Base-by-base conservation (phyloP, 163 green algal species). In the Scenedesmus sp. region DNA sequence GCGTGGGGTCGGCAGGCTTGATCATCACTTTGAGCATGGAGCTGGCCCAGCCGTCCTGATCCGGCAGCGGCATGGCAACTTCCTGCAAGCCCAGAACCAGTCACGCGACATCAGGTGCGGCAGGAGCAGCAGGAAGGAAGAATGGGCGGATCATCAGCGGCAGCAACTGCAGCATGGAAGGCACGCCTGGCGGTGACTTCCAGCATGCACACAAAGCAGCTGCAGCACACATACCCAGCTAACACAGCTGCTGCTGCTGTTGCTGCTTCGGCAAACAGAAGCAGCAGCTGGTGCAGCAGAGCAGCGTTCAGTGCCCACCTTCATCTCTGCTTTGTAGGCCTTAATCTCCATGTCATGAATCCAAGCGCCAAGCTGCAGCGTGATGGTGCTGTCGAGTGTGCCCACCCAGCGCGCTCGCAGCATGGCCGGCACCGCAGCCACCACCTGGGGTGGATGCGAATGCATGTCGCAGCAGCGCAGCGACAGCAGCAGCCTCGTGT, bases 401-500 rank as follows among this genome's bases (percentile, higher is more conserved):
- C 35, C 70, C 70, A 9, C 59, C 59, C 59, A 72, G 59, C 3
- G 13, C 22, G 59, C 59, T 12, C 59, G 59, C 20, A 72, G 59
- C 59, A 24, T 33, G 20, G 59, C 24, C 2, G 59, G 59, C 20
- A 72, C 59, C 33, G 59, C 59, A n/a, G 33, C 59, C 59, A 72
- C 78, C 42, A 84, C 37, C 78, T 84, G 78, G n/a, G n/a, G n/a
- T n/a, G n/a, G n/a, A n/a, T n/a, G n/a, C n/a, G n/a, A n/a, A n/a
- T n/a, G n/a, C n/a, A n/a, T n/a, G n/a, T n/a, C n/a, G 7, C 24
- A 59, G 6, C 72, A 42, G 42, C n/a, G 18, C 20, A 22, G 18
- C 15, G 44, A 30, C 43, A 83, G 76, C 72, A 81, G 72, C 72
- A 81, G 72, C n/a, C n/a, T n/a, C n/a, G n/a, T n/a, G n/a, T n/a